A percentile compares a stretch with the other conserved stretches of the same genome.
These are phyloP conservation scores for Colletotrichum gigasporum DNA, from an alignment of 2,329 filamentous ascomycete species.

Conservation along the genomic window DNA sequence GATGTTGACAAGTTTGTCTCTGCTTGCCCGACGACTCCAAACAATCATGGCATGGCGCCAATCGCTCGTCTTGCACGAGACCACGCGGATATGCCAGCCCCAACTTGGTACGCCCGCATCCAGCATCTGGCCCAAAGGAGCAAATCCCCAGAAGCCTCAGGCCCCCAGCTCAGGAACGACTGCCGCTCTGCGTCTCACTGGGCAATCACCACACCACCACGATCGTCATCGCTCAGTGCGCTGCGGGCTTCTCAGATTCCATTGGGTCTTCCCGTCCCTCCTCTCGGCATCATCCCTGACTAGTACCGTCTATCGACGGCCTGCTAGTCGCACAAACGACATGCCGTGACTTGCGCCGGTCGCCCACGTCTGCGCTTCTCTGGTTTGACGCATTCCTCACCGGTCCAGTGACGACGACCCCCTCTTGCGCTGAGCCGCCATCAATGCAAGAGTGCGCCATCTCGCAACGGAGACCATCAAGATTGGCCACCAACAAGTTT, in stretches of 20 bases:
- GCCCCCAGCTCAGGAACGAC: neutral
- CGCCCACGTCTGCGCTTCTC: neutral
- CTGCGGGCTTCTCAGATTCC: neutral
- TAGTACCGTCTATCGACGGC: neutral
- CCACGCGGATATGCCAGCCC: constrained; percentile 2
- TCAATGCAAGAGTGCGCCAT: neutral
- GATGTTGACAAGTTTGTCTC: constrained; percentile 17
- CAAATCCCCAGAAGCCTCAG: neutral
- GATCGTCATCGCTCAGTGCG: constrained; percentile 4
- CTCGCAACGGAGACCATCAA: neutral
- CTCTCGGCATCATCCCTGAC: constrained; percentile 17
- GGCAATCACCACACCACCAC: constrained; percentile 11
- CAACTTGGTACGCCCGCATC: neutral
- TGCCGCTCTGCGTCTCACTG: neutral
- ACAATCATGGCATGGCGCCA: neutral
- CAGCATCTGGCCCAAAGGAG: neutral
- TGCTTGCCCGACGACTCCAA: neutral
- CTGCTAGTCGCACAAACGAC: neutral
- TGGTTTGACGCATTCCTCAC: neutral
- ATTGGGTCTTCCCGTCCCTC: constrained; percentile 20
- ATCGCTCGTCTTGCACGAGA: constrained; percentile 4
- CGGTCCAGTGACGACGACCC: neutral
- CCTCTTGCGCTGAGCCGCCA: neutral
- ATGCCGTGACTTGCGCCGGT: neutral
- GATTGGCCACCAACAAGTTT: neutral